A percentile compares a stretch with the other conserved stretches of the same genome.
Conservation (phyloP, 2,329 filamentous ascomycete genomes). For the Aureobasidium musti region DNA sequence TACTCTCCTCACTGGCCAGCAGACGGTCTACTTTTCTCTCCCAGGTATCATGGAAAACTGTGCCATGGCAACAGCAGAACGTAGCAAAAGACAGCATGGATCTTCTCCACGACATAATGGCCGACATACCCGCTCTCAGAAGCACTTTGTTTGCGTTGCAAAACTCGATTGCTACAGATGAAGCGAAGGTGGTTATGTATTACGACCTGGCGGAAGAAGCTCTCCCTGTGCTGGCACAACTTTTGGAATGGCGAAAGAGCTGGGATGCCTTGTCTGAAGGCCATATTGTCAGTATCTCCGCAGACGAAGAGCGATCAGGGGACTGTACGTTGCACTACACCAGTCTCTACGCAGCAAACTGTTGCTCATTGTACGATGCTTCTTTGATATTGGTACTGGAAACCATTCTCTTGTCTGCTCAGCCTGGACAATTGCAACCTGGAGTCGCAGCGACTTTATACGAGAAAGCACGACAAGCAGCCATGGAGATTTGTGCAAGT, state of each 20-base stretch:
- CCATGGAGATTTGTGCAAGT: neutral
- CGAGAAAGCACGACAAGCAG: neutral
- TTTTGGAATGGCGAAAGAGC: neutral
- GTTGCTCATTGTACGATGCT: neutral
- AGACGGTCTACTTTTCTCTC: neutral
- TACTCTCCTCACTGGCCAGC: neutral
- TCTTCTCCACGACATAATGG: neutral
- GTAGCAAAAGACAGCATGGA: constrained; percentile 7
- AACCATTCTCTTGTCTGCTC: neutral
- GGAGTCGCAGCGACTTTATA: neutral
- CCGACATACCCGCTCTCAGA: neutral
- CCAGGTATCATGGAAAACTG: neutral
- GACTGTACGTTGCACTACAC: neutral
- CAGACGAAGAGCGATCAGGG: neutral
- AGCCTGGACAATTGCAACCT: neutral
- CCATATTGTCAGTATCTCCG: neutral
- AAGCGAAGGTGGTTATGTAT: neutral
- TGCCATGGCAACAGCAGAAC: neutral
- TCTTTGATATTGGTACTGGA: neutral
- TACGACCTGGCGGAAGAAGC: neutral
- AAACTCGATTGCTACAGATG: neutral
- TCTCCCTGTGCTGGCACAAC: neutral
- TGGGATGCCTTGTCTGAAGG: neutral
- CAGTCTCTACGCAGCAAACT: neutral
- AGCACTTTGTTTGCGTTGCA: neutral